phyloP scores from a whole-genome alignment of 176 grass and related monocot species.

The Guadua angustifolia region DNA sequence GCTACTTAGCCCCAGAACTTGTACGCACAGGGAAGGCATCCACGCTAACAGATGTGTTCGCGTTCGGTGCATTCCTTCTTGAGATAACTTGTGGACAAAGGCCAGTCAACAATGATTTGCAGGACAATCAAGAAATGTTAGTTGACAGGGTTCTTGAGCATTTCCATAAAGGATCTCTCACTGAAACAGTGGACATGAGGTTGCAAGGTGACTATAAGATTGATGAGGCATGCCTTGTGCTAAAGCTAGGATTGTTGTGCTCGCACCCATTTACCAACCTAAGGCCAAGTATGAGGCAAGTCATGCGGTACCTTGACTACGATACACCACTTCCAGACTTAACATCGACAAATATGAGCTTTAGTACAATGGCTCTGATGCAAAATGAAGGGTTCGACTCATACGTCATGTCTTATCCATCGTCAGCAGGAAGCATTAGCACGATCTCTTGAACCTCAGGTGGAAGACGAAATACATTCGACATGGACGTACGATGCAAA shows the following conservation, averaged over 20 bases:
- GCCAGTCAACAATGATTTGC: too few species aligned
- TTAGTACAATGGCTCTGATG: slow-evolving; percentile 2
- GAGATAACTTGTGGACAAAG: too few species aligned
- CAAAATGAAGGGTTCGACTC: not conserved
- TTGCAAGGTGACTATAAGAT: not conserved
- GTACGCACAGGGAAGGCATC: too few species aligned
- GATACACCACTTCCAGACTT: slow-evolving; percentile 36
- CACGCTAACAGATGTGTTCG: too few species aligned
- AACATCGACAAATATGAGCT: slow-evolving; percentile 19
- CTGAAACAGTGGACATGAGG: slow-evolving; percentile 26
- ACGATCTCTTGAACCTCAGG: not conserved
- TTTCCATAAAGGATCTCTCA: slow-evolving; percentile 30
- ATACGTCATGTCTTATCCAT: slow-evolving; percentile 28
- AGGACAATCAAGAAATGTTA: slow-evolving; percentile 26
- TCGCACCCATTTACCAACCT: too few species aligned
- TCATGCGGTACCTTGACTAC: slow-evolving; percentile 47
- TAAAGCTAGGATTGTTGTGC: too few species aligned
- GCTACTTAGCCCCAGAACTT: too few species aligned
- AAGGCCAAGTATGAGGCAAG: slow-evolving; percentile 49
- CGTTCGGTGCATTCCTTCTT: too few species aligned
- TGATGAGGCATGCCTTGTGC: too few species aligned
- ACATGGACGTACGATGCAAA: too few species aligned
- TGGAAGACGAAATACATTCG: slow-evolving; percentile 6
- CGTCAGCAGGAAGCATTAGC: not conserved
- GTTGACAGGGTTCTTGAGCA: slow-evolving; percentile 47